Evolutionary conservation across 495 filamentous ascomycete genomes (phyloP), one percentile per base, ranked within the genome.

Genomic region (Podospora pseudoanserina): DNA sequence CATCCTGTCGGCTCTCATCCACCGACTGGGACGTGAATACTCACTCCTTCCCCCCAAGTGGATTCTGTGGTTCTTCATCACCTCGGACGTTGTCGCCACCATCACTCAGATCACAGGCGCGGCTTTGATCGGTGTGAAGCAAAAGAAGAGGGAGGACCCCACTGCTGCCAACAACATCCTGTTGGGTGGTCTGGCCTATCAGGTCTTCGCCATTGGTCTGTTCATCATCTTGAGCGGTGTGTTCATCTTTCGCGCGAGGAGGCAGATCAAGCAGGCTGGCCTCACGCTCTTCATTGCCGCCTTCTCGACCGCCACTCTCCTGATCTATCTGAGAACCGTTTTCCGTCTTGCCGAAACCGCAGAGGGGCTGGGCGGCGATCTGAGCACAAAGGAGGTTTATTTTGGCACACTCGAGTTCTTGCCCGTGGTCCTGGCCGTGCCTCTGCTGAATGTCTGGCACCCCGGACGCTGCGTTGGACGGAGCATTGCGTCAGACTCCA

Each of bases 271-370:
- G n/a, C 27, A 63, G n/a, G 30, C 61, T 11, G 61, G 61, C 3
- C 30, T 63, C 13, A 49, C 61, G 13, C 32, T 63, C 13, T 85
- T 85, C 64, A 65, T 79, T 54, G 67, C 71, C 39, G 78, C 77
- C 20, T 78, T 86, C 34, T 68, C 77, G 3, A 62, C 75, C 5
- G 79, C 81, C 16, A 81, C 81, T 3, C 28, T 86, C 28, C 73
- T 86, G 68, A 73, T 88, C 2, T 86, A 84, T 73, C 63, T 87
- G 67, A 71, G 86, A 23, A 87, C 83, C 3, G 75, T 75, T 30
- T 87, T 87, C 66, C 77, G 86, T 68, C 74, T 88, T 56, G 84
- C 83, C 6, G 85, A 87, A 76, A 86, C 84, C 2, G 79, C 82
- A 0, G 71, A 86, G 71, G 84, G 86, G 0, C 70, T 87, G 0